Base-by-base conservation (phyloP, 2,329 filamentous ascomycete species). In the Cytospora schulzeri region DNA sequence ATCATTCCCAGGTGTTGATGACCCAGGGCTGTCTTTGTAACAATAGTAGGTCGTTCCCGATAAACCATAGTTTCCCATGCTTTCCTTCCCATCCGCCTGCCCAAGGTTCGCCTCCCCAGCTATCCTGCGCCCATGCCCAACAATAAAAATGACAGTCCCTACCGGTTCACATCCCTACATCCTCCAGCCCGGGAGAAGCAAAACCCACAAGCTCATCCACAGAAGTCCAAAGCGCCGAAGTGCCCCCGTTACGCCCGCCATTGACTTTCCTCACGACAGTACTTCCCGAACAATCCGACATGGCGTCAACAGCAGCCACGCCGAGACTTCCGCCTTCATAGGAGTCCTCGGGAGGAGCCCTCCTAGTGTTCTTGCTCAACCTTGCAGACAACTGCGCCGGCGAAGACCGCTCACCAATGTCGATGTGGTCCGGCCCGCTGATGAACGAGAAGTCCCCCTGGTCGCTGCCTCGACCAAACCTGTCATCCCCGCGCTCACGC, bases 201-300 rank as follows among this genome's bases (percentile, higher is more conserved):
- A 60, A 59, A 12, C 54, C 50, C 15, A 38, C 50, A 41, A 54
- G 33, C 41, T 60, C 65, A 53, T 59, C 51, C 14, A 33, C 51
- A 29, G 26, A 31, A 38, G 22, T 41, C 65, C 62, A 67, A 14
- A 48, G 55, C 22, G 55, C 56, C 57, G 29, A 28, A 12, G 29
- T 33, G 4, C 17, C 17, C 8, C 26, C n/a, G n/a, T 12, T 35
- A 29, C 35, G 22, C 14, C 59, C 29, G 4, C 12, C 35, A 24
- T 9, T n/a, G 9, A 15, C 33, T 19, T 62, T 65, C 33, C 62
- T 67, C 51, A 67, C 65, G 3, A 67, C 58, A 17, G 65, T 67
- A 17, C 59, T 62, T 11, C 55, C 53, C 1, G 65, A 67, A 45
- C 65, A 67, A 35, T 67, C 65, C 38, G 65, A 67, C n/a, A 65